These are phyloP conservation scores for Leccinum rimulosum DNA, from an alignment of 768 basidiomycete species.

Conservation along the genomic window DNA sequence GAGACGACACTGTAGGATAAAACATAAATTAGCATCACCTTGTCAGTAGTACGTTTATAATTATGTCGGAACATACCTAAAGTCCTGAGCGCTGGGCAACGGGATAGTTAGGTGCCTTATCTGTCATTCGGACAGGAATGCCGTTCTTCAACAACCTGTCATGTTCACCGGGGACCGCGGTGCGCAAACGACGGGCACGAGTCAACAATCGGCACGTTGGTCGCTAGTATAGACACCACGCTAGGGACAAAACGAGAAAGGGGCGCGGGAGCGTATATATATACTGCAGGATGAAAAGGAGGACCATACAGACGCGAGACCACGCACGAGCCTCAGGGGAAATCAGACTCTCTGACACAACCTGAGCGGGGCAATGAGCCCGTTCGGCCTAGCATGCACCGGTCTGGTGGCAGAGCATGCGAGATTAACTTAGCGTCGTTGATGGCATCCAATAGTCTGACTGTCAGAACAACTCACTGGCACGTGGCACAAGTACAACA, in stretches of 20 bases:
- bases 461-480: constrained; percentile 3
- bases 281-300: no score
- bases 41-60: no score
- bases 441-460: not conserved
- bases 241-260: no score
- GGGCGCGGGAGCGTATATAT: no score
- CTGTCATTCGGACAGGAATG: constrained; percentile 50
- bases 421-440: not conserved
- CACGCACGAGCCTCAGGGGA: no score
- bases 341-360: constrained; percentile 9
- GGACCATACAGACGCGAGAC: no score
- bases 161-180: no score
- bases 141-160: constrained; percentile 34
- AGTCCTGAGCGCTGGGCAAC: constrained; percentile 39
- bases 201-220: no score
- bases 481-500: constrained; percentile 15
- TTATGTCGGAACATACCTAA: constrained; percentile 28
- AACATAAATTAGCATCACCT: no score
- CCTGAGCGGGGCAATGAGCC: constrained; percentile 32
- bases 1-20: no score
- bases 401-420: constrained; percentile 10
- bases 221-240: no score
- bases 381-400: constrained; percentile 28
- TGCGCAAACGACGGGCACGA: no score
- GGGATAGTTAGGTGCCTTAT: constrained; percentile 38